Base-by-base conservation (phyloP, 1,284 basidiomycete genomes). In the Rhodotorula sp. region DNA sequence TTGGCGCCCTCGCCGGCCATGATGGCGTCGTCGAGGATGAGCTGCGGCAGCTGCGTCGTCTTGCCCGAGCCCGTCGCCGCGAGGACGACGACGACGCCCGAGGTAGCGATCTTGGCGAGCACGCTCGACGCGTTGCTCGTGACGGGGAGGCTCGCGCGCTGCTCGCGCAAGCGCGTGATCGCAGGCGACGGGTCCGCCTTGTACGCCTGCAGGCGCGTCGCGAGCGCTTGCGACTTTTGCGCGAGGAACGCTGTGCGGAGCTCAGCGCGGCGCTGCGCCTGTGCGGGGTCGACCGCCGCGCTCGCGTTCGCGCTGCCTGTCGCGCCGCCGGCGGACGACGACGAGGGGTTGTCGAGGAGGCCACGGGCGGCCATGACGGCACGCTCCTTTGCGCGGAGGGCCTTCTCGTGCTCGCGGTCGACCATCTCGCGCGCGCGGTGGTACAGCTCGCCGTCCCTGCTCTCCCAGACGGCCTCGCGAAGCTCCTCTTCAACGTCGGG, bases 41-140 rank as follows among this genome's bases (percentile, higher is more conserved):
- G 85, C 82, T 97, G 95, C 4, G 95, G 95, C 51, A 97, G 88
- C 81, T 98, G 95, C 0, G 95, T 97, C 15, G 94, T 97, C 83
- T 97, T 97, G 17, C 95, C 95, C 1, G 93, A 97, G 56, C 95
- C 94, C 1, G 95, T 97, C 3, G 93, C 90, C 37, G 94, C 95
- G 91, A 96, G 94, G 76, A 91, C 89, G 59, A 67, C 66, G 73
- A 98, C 91, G 1, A 91, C 93, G 48, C 94, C 91, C 81, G 97
- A 89, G 53, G 88, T 83, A 54, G 86, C 84, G 77, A 97, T 88
- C 74, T 91, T 89, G 25, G 86, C 83, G 61, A 95, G 80, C 36
- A 79, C 77, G n/a, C 66, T 58, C n/a, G 66, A 63, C 15, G 77
- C 71, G 65, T 79, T 69, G 15, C 72, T 69, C 29, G 67, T 57